Percentiles rank a stretch among this genome's conserved stretches.
These are phyloP conservation scores for Amphicarpaea edgeworthii DNA, from an alignment of 306 rosid genomes.

Conservation along the genomic window DNA sequence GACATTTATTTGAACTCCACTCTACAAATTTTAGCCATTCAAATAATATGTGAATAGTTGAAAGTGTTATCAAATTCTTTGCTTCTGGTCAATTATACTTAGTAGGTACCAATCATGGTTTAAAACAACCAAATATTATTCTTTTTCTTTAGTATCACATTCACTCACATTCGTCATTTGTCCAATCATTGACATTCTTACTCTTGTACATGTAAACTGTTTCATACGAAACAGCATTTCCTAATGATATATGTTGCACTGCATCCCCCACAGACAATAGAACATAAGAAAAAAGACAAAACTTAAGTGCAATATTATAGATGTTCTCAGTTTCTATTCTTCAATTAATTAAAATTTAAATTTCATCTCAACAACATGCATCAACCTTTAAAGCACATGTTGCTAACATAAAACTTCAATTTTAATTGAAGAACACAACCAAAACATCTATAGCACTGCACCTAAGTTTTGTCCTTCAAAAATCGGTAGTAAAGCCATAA, in stretches of 20 bases:
- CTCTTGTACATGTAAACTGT: too few species aligned
- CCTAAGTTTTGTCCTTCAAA: neutral
- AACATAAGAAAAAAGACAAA: neutral
- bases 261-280: neutral
- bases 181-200: too few species aligned
- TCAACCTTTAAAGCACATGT: neutral
- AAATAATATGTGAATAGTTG: conserved; percentile 12
- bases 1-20: neutral
- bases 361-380: neutral
- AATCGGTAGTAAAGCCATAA: neutral
- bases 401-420: neutral
- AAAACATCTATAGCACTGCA: neutral
- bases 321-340: neutral
- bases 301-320: neutral
- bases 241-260: neutral
- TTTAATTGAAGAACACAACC: neutral
- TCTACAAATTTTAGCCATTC: neutral
- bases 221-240: too few species aligned
- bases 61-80: neutral
- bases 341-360: neutral
- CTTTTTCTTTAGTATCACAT: neutral
- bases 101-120: neutral
- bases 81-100: neutral
- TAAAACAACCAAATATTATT: neutral
- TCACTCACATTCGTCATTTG: neutral